These are phyloP conservation scores for Debaryomyces tyrocola DNA, from an alignment of 805 yeast genomes.

Conservation along the genomic window DNA sequence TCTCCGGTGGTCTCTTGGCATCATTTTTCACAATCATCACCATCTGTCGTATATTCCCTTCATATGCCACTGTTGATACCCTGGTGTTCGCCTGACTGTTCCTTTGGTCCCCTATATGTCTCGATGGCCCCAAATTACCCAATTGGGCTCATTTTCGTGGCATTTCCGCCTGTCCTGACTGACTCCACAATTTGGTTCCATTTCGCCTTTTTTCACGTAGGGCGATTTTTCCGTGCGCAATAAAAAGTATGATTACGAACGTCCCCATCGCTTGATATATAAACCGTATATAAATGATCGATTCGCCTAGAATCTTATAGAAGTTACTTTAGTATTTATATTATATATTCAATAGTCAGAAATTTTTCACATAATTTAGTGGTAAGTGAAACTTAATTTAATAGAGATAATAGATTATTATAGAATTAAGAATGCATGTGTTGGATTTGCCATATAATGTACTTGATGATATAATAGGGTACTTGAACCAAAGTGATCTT, in stretches of 20 bases:
- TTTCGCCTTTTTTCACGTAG: not conserved
- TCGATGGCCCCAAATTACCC: not conserved
- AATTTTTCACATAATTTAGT: no score
- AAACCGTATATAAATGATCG: no score
- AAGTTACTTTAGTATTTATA: no score
- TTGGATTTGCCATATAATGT: slow-evolving; percentile 11
- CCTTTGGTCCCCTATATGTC: no score
- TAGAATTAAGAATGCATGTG: slow-evolving; percentile 2
- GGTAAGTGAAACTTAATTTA: no score
- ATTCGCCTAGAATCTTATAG: no score
- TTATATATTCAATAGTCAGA: no score
- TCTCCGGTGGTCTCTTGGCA: not conserved
- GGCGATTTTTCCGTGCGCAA: not conserved
- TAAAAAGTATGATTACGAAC: not conserved
- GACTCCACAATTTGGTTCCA: not conserved
- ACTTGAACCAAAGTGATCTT: slow-evolving; percentile 5
- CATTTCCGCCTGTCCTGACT: not conserved
- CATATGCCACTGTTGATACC: not conserved
- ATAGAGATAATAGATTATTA: no score
- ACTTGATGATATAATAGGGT: slow-evolving; percentile 8
- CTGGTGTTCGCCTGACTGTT: not conserved
- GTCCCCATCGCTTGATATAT: not conserved
- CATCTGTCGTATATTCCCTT: not conserved
- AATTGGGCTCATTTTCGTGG: not conserved
- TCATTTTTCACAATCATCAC: not conserved